These are phyloP conservation scores for Boletellus sp. DNA, from an alignment of 768 basidiomycete genomes.

Conservation along the genomic window DNA sequence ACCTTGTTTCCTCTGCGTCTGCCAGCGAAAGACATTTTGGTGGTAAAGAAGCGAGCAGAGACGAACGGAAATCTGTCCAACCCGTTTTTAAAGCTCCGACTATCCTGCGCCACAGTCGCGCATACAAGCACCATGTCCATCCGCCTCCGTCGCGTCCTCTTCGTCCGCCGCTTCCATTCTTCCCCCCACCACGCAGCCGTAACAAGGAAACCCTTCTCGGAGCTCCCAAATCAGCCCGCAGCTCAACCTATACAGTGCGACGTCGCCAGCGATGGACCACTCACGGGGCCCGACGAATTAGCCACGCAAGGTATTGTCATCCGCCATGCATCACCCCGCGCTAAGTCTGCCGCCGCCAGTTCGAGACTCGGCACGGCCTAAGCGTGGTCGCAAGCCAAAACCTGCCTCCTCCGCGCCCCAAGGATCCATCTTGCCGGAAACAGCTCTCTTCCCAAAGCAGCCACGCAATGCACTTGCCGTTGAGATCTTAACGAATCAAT, in stretches of 20 bases:
- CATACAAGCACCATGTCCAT: slow-evolving; percentile 17
- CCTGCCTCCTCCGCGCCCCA: background rate
- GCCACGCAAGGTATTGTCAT: slow-evolving; percentile 7
- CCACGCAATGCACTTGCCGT: slow-evolving; percentile 55
- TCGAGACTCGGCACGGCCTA: slow-evolving; percentile 2
- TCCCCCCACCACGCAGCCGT: slow-evolving; percentile 12
- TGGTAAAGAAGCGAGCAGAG: slow-evolving; percentile 27
- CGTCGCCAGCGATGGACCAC: background rate
- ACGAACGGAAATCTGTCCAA: slow-evolving; percentile 33
- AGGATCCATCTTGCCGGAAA: background rate
- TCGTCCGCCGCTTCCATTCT: slow-evolving; percentile 9
- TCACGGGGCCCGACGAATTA: background rate
- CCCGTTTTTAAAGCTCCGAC: slow-evolving; percentile 34
- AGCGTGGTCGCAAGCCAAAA: slow-evolving; percentile 21
- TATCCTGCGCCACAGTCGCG: slow-evolving; percentile 32
- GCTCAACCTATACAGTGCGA: background rate
- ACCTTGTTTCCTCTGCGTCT: slow-evolving; percentile 90
- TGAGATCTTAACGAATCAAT: slow-evolving; percentile 68
- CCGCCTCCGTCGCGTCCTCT: slow-evolving; percentile 11
- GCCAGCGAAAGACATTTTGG: slow-evolving; percentile 78
- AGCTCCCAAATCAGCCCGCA: slow-evolving; percentile 48
- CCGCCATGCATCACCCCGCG: background rate
- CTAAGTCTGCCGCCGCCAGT: background rate
- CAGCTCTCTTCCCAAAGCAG: slow-evolving; percentile 10
- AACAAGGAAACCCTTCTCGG: slow-evolving; percentile 51